phyloP scores from a whole-genome alignment of 305 asterid genomes.

The Fraxinus ornus region DNA sequence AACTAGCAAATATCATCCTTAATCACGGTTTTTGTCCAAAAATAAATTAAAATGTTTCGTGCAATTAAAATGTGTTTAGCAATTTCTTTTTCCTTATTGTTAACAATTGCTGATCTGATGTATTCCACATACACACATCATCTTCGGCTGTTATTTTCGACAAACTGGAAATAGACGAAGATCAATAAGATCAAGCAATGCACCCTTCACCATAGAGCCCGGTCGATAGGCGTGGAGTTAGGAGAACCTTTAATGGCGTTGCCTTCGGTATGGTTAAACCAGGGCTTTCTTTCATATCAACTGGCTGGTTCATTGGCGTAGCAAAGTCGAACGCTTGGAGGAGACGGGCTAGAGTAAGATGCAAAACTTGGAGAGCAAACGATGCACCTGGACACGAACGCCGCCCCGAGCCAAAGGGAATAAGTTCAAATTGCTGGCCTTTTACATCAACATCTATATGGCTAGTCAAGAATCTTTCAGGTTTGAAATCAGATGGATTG shows the following conservation, averaged over 20 bases:
- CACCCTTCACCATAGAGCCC: background rate
- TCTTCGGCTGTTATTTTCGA: background rate
- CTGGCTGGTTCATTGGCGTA: background rate
- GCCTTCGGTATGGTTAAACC: constrained; percentile 25
- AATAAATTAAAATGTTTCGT: no score
- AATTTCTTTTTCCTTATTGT: background rate
- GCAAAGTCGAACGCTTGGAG: constrained; percentile 26
- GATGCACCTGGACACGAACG: constrained; percentile 25
- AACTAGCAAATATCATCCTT: no score
- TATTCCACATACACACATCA: background rate
- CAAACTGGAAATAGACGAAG: background rate
- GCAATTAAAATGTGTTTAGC: no score
- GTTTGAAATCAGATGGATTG: constrained; percentile 21
- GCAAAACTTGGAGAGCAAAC: constrained; percentile 23
- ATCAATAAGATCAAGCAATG: background rate
- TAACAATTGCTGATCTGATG: background rate
- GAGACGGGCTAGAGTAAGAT: constrained; percentile 25
- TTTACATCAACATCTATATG: background rate
- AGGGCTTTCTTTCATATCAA: constrained; percentile 23
- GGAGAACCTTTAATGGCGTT: constrained; percentile 16
- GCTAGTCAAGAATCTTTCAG: constrained; percentile 28
- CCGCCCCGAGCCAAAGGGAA: constrained; percentile 29
- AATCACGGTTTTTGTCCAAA: no score
- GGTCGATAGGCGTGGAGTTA: constrained; percentile 24
- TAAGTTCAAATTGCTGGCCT: constrained; percentile 23